Evolutionary conservation across 1,139 yeast genomes (phyloP), one percentile per base, ranked within the genome.

Genomic region (Scheffersomyces stambukii): DNA sequence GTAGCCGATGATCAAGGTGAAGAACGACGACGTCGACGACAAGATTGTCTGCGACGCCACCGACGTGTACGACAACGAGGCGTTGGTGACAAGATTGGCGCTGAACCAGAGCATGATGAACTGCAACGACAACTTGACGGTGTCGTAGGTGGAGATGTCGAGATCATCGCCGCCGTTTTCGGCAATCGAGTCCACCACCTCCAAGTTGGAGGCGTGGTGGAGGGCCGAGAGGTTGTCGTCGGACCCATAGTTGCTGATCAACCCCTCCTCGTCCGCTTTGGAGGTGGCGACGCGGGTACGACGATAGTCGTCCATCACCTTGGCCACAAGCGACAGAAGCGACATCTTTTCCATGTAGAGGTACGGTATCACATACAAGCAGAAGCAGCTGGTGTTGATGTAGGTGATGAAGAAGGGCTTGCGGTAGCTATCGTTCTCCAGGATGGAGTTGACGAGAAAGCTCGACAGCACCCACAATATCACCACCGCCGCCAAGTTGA

Each of bases 331-430:
- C 31, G 52, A 46, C 3, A 16, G 8, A 4, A 54, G 13, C 7
- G 44, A 31, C 14, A 51, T 14, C 2, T 39, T 38, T 31, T 54
- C 57, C 28, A 47, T 43, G 37, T 50, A 48, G 38, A 70, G 50
- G 40, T 76, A 77, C 2, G 95, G 94, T 16, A 81, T 53, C 29
- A 91, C 62, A 51, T 89, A 91, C 31, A 91, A 64, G 8, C 77
- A 65, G 51, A 91, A 91, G 14, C 93, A 75, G 5, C 89, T 80
- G 0, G 97, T 89, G 57, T 89, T 91, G 40, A 89, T 55, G 60
- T 89, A 91, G 1, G 98, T 91, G 43, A 91, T 83, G 41, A 89
- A 75, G 50, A 86, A 89, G n/a, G 98, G 98, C 55, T 91, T 91
- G 28, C 88, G 60, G 53, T 88, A 91, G 17, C 69, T 63, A 36